Percentiles rank a stretch among this genome's conserved stretches.
Evolutionary conservation across 2,329 filamentous ascomycete species (phyloP).

Genomic region (Ophiostoma montium): DNA sequence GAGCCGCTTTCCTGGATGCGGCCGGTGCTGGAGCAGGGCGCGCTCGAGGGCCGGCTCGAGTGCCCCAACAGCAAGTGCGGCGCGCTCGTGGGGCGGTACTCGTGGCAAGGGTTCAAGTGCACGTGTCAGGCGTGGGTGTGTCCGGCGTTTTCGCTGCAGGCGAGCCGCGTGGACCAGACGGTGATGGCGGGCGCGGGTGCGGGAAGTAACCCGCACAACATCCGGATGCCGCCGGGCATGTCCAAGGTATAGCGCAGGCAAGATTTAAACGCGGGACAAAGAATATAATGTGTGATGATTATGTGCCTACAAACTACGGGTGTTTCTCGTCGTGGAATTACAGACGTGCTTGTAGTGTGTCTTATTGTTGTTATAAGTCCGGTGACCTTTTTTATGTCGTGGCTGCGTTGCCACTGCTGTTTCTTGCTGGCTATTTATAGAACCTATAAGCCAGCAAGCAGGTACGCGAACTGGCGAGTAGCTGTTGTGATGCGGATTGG

Average conservation of each 20-base stretch:
- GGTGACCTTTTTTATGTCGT: no score
- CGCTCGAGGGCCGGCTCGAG: conserved; percentile 67
- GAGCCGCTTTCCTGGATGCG: conserved; percentile 96
- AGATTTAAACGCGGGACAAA: no score
- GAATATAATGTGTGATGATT: no score
- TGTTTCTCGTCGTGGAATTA: no score
- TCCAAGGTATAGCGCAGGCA: not conserved
- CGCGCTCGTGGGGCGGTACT: conserved; percentile 78
- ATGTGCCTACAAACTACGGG: no score
- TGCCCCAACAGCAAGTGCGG: conserved; percentile 71
- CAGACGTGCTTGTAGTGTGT: no score
- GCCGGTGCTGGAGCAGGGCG: conserved; percentile 61
- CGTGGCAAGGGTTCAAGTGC: conserved; percentile 91
- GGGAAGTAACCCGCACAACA: conserved; percentile 11
- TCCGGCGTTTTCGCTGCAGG: conserved; percentile 76
- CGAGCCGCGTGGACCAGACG: conserved; percentile 65
- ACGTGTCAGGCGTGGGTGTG: conserved; percentile 84
- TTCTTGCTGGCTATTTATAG: no score
- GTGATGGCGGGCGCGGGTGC: conserved; percentile 4
- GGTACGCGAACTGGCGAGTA: no score
- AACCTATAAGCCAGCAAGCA: no score
- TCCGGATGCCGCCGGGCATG: conserved; percentile 38
- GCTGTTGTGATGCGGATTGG: no score
- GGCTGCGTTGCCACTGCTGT: no score
- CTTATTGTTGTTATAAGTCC: no score